These are phyloP conservation scores for Cornus florida DNA, from an alignment of 148 eudicot genomes.

Conservation along the genomic window DNA sequence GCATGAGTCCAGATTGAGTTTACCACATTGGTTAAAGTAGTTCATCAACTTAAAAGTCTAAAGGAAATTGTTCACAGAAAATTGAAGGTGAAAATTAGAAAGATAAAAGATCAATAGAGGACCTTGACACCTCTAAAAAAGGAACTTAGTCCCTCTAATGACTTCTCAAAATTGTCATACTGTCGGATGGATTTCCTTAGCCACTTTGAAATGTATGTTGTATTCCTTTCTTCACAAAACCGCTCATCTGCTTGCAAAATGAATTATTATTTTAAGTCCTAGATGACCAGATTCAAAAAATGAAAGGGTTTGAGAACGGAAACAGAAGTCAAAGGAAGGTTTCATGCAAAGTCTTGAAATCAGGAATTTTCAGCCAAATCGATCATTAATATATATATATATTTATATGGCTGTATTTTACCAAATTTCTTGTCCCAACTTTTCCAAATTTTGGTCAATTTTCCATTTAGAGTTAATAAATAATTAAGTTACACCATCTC, in stretches of 20 bases:
- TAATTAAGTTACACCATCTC: too few relatives aligned
- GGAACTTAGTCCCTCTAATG: constrained; percentile 57
- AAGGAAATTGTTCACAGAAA: not conserved
- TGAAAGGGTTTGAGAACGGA: not conserved
- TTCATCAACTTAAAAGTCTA: constrained; percentile 4
- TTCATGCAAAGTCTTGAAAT: not conserved
- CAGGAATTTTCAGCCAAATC: not conserved
- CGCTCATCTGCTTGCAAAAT: constrained; percentile 71
- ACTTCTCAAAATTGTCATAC: constrained; percentile 57
- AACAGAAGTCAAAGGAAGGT: not conserved
- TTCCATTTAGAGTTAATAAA: too few relatives aligned
- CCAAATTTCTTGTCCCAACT: not conserved
- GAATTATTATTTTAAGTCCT: not conserved
- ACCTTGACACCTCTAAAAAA: constrained; percentile 82
- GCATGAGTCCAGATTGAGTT: constrained; percentile 16
- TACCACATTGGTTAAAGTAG: constrained; percentile 1
- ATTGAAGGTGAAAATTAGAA: not conserved
- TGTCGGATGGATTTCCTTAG: constrained; percentile 80
- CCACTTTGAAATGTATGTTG: constrained; percentile 82
- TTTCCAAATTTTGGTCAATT: not conserved
- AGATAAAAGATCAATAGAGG: not conserved
- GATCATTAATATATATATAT: too few relatives aligned
- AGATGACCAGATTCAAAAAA: not conserved
- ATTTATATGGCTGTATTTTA: too few relatives aligned
- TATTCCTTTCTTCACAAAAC: constrained; percentile 69